These are phyloP conservation scores for Cenchrus americanus DNA, from an alignment of 176 grass and related monocot species.

Conservation along the genomic window DNA sequence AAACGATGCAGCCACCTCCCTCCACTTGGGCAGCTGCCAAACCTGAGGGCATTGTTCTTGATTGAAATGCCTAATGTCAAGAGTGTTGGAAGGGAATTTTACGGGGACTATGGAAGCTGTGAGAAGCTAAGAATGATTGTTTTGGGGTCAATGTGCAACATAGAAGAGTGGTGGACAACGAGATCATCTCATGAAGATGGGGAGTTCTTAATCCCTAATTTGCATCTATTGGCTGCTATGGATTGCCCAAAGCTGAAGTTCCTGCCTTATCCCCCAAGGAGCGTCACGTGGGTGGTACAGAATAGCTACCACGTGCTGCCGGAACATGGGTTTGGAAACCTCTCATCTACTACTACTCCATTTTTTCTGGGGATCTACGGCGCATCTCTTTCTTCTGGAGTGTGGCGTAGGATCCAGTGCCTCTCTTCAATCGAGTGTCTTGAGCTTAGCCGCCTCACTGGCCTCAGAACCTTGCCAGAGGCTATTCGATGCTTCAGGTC, in stretches of 20 bases:
- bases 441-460: rapidly evolving
- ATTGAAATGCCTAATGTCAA: rapidly evolving
- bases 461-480: background rate
- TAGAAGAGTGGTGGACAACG: too few species aligned
- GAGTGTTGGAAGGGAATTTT: background rate
- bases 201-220: background rate
- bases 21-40: slow-evolving; percentile 22
- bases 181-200: background rate
- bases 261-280: too few species aligned
- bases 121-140: background rate
- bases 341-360: background rate
- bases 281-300: background rate
- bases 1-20: background rate
- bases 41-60: background rate
- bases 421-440: background rate
- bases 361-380: rapidly evolving
- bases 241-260: too few species aligned
- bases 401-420: background rate
- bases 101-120: too few species aligned
- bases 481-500: background rate
- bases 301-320: background rate
- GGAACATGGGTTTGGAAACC: background rate
- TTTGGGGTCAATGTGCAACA: rapidly evolving
- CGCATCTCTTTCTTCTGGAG: background rate
- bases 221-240: too few species aligned